Conservation (phyloP, 1,139 yeast species). For the Kurtzmaniella quercitrusa region DNA sequence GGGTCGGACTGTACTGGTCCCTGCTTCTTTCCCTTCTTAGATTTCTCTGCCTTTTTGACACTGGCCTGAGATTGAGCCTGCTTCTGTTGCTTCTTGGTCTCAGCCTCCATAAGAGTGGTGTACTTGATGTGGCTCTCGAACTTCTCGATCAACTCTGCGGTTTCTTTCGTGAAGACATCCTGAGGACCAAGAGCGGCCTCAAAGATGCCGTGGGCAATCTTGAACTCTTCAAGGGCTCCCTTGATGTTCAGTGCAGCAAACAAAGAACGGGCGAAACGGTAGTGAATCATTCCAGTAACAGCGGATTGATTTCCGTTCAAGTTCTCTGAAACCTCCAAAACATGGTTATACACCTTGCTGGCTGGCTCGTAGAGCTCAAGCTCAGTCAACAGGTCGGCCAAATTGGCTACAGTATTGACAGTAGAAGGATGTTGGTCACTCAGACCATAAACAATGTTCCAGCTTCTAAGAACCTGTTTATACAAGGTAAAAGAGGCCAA, state of each 20-base stretch:
- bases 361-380: conserved; percentile 37
- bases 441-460: conserved; percentile 48
- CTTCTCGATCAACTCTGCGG: conserved; percentile 57
- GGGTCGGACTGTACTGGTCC: conserved; percentile 38
- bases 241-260: conserved; percentile 38
- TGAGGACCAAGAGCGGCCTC: conserved; percentile 56
- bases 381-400: conserved; percentile 58
- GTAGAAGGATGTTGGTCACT: conserved; percentile 60
- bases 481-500: conserved; percentile 62
- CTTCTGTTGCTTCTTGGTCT: conserved; percentile 20
- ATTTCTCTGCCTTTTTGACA: conserved; percentile 10
- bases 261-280: conserved; percentile 64
- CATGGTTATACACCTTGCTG: conserved; percentile 41
- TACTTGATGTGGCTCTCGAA: conserved; percentile 38
- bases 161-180: conserved; percentile 59
- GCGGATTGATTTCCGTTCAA: conserved; percentile 57
- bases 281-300: conserved; percentile 55
- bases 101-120: conserved; percentile 26
- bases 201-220: conserved; percentile 51
- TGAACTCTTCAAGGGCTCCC: conserved; percentile 52
- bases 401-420: conserved; percentile 60
- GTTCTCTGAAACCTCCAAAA: conserved; percentile 42
- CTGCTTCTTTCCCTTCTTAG: conserved; percentile 24
- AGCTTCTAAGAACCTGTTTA: conserved; percentile 54
- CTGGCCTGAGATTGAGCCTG: conserved; percentile 8